Evolutionary conservation across 2,329 filamentous ascomycete species (phyloP).

Genomic region (Colletotrichum lupini): DNA sequence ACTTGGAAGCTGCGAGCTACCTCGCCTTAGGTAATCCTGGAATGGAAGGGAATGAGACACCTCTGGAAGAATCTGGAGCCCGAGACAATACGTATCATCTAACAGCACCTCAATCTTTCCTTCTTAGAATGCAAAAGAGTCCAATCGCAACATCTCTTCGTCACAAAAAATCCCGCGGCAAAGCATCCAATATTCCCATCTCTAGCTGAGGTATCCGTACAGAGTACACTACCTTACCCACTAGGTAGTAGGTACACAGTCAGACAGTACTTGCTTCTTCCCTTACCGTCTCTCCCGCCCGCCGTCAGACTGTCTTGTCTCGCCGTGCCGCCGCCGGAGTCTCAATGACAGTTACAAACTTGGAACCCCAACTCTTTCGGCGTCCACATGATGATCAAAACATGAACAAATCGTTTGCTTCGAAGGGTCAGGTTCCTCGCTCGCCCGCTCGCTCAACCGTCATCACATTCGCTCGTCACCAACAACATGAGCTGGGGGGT

Average conservation of each 20-base stretch:
- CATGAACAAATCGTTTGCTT: not conserved
- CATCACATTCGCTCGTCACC: not conserved
- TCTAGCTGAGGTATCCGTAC: not conserved
- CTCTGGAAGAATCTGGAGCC: not conserved
- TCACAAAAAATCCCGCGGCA: not conserved
- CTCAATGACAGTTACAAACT: not conserved
- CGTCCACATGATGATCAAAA: not conserved
- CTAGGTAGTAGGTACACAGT: no score
- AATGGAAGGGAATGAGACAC: not conserved
- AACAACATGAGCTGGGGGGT: not conserved
- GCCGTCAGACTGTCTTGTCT: not conserved
- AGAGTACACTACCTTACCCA: no score
- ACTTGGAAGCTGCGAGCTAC: not conserved
- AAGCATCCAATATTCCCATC: not conserved
- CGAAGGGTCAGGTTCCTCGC: not conserved
- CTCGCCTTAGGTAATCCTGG: not conserved
- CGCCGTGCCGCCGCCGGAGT: not conserved
- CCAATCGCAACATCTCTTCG: not conserved
- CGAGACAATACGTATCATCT: not conserved
- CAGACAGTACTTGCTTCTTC: slow-evolving; percentile 19
- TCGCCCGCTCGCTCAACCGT: not conserved
- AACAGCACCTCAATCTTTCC: not conserved
- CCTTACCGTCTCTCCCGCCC: slow-evolving; percentile 3
- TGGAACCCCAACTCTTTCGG: not conserved
- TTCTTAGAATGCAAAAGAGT: not conserved